Evolutionary conservation across 345 rosid species (phyloP).

Genomic region (Brassica cretica): DNA sequence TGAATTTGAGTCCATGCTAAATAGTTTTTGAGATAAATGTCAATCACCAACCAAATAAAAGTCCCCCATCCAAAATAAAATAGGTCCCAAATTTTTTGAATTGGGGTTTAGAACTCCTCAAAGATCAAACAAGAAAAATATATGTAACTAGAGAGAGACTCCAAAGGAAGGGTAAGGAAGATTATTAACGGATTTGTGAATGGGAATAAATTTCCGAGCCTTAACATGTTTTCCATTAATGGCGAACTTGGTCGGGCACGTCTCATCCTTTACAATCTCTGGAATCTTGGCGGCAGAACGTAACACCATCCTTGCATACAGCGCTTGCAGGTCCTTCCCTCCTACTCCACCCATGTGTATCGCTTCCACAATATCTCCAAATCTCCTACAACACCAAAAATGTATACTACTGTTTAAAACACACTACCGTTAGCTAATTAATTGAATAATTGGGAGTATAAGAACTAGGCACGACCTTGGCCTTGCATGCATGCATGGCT

Average conservation of each 20-base stretch:
- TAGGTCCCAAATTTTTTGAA: background rate
- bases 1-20: background rate
- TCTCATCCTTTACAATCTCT: background rate
- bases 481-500: background rate
- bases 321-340: background rate
- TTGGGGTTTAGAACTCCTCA: background rate
- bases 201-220: background rate
- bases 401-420: background rate
- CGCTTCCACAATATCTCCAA: background rate
- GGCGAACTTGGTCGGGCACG: background rate
- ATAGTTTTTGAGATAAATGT: background rate
- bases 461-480: background rate
- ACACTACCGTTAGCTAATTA: background rate
- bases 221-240: background rate
- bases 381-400: conserved; percentile 1
- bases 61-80: background rate
- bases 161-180: background rate
- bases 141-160: background rate
- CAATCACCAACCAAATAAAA: background rate
- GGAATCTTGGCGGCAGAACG: background rate
- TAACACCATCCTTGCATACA: background rate
- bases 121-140: background rate
- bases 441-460: too few species aligned
- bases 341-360: background rate
- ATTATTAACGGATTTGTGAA: background rate